Base-by-base conservation (phyloP, 2,329 filamentous ascomycete species). In the Cladorrhinum sp. region DNA sequence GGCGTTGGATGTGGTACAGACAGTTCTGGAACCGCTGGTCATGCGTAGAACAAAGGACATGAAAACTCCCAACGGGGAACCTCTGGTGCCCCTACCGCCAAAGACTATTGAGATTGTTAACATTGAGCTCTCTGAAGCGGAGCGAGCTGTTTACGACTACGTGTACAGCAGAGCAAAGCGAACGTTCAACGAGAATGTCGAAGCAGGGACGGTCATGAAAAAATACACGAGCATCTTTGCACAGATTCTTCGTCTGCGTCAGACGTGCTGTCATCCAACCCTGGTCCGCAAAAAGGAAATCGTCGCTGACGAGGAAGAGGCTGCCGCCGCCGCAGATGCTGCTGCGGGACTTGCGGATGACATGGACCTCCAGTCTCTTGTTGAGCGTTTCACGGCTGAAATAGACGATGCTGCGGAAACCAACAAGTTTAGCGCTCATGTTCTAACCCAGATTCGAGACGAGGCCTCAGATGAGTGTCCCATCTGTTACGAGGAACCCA, bases 221-320 rank as follows among this genome's bases (percentile, higher is more conserved):
- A 93, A 92, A 0, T 99, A 93, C 71, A 96, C 95, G 0, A 97
- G 92, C 57, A 97, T 99, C 64, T 97, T 99, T 72, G 94, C 95
- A 0, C 95, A 99, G 73, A 96, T 99, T 70, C 77, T 99, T 46
- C 90, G 95, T 1, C 84, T 99, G 8, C 87, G 95, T 1, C 95
- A 99, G 71, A 91, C 91, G 1, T 99, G 95, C 73, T 98, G 95
- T 65, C 95, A 99, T 73, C 95, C 95, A 0, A 79, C 94, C 1
- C 82, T 99, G 12, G 95, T 96, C 0, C 87, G 93, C 30, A 96
- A 96, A 70, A 88, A 89, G 67, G 86, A 88, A 2, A 80, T 96
- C 4, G 88, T 96, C 2, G 88, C 91, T 1, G 94, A 98, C 59
- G 95, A 98, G 74, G 88, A 92, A 68, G 90, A 93, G 62, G 92